A percentile compares a stretch with the other conserved stretches of the same genome.
Conservation (phyloP, 495 filamentous ascomycete genomes). For the Xylaria castorea region DNA sequence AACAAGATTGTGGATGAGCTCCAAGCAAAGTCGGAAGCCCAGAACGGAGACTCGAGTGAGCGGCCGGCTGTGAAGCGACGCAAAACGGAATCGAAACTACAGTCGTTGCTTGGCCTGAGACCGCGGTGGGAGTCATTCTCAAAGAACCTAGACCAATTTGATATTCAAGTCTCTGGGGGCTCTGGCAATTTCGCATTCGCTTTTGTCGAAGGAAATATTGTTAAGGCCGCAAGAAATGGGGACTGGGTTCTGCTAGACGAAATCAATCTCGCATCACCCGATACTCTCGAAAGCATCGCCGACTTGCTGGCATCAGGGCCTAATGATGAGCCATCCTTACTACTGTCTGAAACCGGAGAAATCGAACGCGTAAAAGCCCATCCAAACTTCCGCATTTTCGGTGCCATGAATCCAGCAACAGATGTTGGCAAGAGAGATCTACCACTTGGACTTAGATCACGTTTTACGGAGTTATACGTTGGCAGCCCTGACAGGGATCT, state of each 20-base stretch:
- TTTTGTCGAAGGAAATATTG: constrained; percentile 94
- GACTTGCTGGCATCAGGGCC: constrained; percentile 77
- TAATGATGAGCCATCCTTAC: constrained; percentile 73
- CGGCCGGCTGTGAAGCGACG: constrained; percentile 81
- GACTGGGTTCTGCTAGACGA: constrained; percentile 99
- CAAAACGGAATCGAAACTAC: constrained; percentile 75
- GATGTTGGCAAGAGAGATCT: constrained; percentile 96
- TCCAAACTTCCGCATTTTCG: constrained; percentile 93
- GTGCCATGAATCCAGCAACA: constrained; percentile 98
- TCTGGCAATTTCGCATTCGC: constrained; percentile 88
- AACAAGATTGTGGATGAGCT: constrained; percentile 68
- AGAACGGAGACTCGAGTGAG: constrained; percentile 46
- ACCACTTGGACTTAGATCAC: constrained; percentile 78
- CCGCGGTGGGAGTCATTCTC: constrained; percentile 83
- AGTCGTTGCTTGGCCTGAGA: constrained; percentile 62
- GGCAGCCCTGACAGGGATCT: constrained; percentile 83
- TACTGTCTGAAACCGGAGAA: constrained; percentile 90
- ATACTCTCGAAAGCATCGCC: constrained; percentile 91
- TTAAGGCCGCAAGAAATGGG: constrained; percentile 89
- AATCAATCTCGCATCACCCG: constrained; percentile 93
- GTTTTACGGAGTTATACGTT: constrained; percentile 95
- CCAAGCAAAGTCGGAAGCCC: constrained; percentile 43
- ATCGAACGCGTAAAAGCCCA: constrained; percentile 88
- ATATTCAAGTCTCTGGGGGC: constrained; percentile 78
- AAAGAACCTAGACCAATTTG: constrained; percentile 75